Evolutionary conservation across 2,329 filamentous ascomycete genomes (phyloP), one percentile per base, ranked within the genome.

Genomic region (Alternaria sp.): DNA sequence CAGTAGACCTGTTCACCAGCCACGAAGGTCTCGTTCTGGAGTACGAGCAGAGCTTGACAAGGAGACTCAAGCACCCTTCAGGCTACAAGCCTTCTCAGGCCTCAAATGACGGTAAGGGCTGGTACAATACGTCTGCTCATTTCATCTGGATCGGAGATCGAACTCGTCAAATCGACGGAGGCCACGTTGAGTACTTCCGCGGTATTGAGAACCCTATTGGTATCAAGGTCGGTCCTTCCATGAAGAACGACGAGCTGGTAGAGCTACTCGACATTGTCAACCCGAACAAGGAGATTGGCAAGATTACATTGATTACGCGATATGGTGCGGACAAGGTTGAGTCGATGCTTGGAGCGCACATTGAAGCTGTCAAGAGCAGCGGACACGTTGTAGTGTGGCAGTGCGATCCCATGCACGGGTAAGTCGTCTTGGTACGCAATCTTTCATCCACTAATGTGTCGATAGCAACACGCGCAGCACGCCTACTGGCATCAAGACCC

Each of bases 121-220:
- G 92, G 86, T 98, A 96, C 83, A 91, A 97, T 81, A 98, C 95
- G 0, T 97, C 93, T 5, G 93, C 93, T 0, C 96, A 99, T 79
- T 98, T 99, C 84, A 87, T 99, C 79, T 99, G 96, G 96, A 96
- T 99, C 73, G 96, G 96, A 58, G 96, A 99, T 81, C 92, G 96
- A 68, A 99, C 96, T 2, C 89, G 96, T 50, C 95, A 98, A 81
- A 88, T 97, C 49, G 91, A 96, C 77, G 93, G 95, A 72, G 95
- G 91, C 0, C 96, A 99, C 80, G 91, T 99, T 66, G 96, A 99
- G 82, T 99, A 96, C 85, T 97, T 98, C 87, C 91, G 96, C 49
- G 96, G 96, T 62, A 91, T 99, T 69, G 91, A 93, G 73, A 99
- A 99, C 82, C 96, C 96, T 1, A 93, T 99, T 71, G 96, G 96